Base-by-base conservation (phyloP, 2,329 filamentous ascomycete genomes). In the Dactylellina leptospora region DNA sequence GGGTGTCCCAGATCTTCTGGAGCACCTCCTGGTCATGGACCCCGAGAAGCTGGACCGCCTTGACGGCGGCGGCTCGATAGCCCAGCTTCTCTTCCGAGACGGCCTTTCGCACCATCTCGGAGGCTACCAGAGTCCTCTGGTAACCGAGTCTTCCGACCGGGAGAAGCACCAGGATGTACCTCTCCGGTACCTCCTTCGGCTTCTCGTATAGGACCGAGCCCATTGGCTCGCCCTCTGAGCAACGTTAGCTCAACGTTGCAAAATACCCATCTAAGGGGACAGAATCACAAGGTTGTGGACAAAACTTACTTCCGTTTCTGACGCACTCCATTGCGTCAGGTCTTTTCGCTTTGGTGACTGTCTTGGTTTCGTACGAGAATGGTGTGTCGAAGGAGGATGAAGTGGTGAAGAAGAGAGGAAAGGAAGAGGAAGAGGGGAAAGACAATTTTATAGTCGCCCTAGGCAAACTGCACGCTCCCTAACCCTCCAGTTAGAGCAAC, bases 31-130 rank as follows among this genome's bases (percentile, higher is more conserved):
- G 64, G 55, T 70, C 64, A 61, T 55, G 61, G 64, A 70, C 56
- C 62, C 64, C 64, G 23, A 70, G 22, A 56, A 61, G 55, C 56
- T 28, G 61, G 64, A 70, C 64, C 56, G 56, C 48, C 20, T 36
- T 58, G 44, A 48, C 33, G 13, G 59, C 58, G 44, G 66, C 66
- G 10, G 50, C 58, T 4, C 25, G 13, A 2, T 59, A 13, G 3
- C 27, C 36, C 11, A 58, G 30, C 13, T 30, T 48, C 22, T 63
- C 66, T 27, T 71, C 44, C 50, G 50, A 28, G 23, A 71, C 59
- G 33, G 27, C 59, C 51, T 55, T 38, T 47, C 47, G 45, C 33
- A 63, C 45, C 50, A 62, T 56, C 44, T 33, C 44, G 10, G 63
- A 44, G 13, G 58, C 66, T 25, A 58, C 30, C 8, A 42, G 25